Base-by-base conservation (phyloP, 2,329 filamentous ascomycete genomes). In the Podosphaera aphanis region DNA sequence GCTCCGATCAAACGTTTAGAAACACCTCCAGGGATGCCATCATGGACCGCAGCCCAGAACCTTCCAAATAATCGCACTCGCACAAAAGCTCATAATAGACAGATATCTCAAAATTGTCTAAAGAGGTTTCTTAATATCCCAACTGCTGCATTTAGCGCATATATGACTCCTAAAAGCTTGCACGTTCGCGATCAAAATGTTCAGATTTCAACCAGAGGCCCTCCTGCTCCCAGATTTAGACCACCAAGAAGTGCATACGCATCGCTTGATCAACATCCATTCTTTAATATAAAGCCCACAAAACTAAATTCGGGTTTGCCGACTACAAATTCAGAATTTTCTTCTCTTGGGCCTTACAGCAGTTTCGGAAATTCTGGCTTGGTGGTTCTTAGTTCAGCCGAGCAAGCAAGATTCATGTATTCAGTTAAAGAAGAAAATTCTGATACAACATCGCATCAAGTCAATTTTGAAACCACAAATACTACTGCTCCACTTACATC, bases 11-110 rank as follows among this genome's bases (percentile, higher is more conserved):
- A 54, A 11, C 51, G 58, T n/a, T 55, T 52, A 23, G 27, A 45
- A 19, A 60, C 58, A 10, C 58, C 57, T 15, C 53, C 53, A 11
- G 58, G 58, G 8, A 53, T 59, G 51, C 58, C 58, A 16, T 59
- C 57, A 7, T 60, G 58, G 58, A 58, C 56, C 1, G 53, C 49
- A 29, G 49, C 55, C 25, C 58, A 59, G 33, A 51, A 44, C n/a
- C 15, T 46, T 15, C 44, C 50, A 2, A 4, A 7, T 33, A 29
- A 11, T 29, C 25, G 11, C 25, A 1, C 29, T 13, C 43, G 44
- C 11, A 46, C 44, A 19, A 38, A 33, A 19, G 31, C 40, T 15
- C 5, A 44, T 35, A 15, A 40, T 20, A 25, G 47, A 19, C 40
- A 42, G 31, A 47, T 39, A 11, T 25, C 41, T 13, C 49, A 47